Conservation (phyloP, 352 stramenopile species). For the Phytophthora ramorum region DNA sequence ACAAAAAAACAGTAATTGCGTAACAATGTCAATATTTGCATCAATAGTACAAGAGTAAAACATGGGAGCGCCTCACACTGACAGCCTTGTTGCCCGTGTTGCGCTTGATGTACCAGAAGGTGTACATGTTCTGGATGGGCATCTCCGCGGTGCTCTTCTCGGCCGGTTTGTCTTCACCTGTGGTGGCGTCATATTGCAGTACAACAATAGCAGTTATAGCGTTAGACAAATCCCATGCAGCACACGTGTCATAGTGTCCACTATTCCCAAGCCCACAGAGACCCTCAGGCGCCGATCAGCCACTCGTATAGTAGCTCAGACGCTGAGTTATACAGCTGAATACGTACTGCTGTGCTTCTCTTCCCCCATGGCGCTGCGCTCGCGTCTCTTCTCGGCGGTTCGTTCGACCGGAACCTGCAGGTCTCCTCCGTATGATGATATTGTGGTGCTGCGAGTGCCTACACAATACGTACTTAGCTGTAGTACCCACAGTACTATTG, state of each 20-base stretch:
- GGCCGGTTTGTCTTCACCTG: constrained; percentile 38
- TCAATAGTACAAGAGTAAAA: constrained; percentile 7
- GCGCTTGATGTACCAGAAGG: constrained; percentile 92
- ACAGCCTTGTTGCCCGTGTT: constrained; percentile 80
- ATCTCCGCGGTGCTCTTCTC: constrained; percentile 49
- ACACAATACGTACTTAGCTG: constrained; percentile 24
- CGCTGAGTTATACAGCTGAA: background rate
- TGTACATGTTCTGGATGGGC: constrained; percentile 91
- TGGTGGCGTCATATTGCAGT: constrained; percentile 13
- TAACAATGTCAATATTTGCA: constrained; percentile 8
- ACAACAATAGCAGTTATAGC: constrained; percentile 9
- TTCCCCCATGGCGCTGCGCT: constrained; percentile 42
- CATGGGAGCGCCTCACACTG: constrained; percentile 44
- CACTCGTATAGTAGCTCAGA: constrained; percentile 4
- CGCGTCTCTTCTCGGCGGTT: constrained; percentile 2
- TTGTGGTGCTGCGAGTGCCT: constrained; percentile 5
- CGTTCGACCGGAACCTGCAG: background rate
- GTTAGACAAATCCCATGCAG: constrained; percentile 5
- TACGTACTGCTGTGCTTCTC: constrained; percentile 50
- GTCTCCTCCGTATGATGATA: constrained; percentile 6
- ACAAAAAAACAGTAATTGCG: constrained; percentile 1
- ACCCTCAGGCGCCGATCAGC: background rate
- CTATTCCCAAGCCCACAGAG: constrained; percentile 3
- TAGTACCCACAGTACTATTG: constrained; percentile 12
- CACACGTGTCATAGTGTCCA: constrained; percentile 5